Conservation (phyloP, 768 basidiomycete genomes). For the Boletus edulis region DNA sequence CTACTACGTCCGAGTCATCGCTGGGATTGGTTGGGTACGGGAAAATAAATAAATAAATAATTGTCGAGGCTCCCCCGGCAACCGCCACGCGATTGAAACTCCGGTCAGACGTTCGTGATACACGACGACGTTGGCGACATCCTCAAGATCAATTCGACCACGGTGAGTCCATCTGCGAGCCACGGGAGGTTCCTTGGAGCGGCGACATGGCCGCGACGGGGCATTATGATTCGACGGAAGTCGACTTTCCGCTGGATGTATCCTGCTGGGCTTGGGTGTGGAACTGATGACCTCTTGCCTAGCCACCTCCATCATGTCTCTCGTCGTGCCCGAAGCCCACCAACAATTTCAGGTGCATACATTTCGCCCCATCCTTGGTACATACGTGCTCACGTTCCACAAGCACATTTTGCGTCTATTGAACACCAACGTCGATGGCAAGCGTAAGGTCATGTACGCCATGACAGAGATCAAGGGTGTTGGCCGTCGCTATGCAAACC, state of each 20-base stretch:
- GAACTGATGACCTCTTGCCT: slow-evolving; percentile 12
- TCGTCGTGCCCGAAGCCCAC: slow-evolving; percentile 94
- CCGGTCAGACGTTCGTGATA: slow-evolving; percentile 10
- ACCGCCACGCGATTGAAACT: slow-evolving; percentile 20
- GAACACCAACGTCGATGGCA: slow-evolving; percentile 99
- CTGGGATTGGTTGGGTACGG: too few species aligned
- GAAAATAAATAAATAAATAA: too few species aligned
- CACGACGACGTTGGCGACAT: slow-evolving; percentile 16
- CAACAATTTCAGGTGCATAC: slow-evolving; percentile 86
- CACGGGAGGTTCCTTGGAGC: background rate
- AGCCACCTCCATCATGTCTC: slow-evolving; percentile 67
- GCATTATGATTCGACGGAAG: background rate
- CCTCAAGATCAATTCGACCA: slow-evolving; percentile 17
- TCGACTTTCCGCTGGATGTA: slow-evolving; percentile 22
- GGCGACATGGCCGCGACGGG: background rate
- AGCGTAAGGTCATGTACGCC: slow-evolving; percentile 99
- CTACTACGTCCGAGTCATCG: too few species aligned
- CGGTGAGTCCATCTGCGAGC: slow-evolving; percentile 25
- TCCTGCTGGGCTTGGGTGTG: slow-evolving; percentile 3
- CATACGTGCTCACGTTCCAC: slow-evolving; percentile 5
- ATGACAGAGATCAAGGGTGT: slow-evolving; percentile 99
- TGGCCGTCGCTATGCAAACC: slow-evolving; percentile 95
- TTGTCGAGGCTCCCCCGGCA: slow-evolving; percentile 12
- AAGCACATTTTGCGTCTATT: slow-evolving; percentile 99
- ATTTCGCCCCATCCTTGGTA: background rate